Percentiles rank a stretch among this genome's conserved stretches.
phyloP scores from a whole-genome alignment of 441 rosid species.

The Euphorbia schlechtendalii region DNA sequence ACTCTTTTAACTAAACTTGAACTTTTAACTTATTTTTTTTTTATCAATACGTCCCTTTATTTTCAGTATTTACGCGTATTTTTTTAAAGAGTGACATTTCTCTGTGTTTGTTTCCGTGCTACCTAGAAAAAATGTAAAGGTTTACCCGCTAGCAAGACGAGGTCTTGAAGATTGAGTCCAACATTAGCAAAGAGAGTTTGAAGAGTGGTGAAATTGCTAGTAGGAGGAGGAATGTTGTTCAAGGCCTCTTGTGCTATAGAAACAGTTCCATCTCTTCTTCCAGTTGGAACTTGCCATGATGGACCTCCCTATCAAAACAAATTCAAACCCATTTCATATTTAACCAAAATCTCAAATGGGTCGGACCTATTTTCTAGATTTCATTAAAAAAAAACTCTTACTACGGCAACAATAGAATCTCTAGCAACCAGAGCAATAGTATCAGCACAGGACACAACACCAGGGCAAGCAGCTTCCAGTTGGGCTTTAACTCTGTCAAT shows the following conservation, averaged over 20 bases:
- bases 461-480: slow-evolving; percentile 62
- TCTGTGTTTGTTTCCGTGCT: too few species aligned
- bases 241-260: slow-evolving; percentile 46
- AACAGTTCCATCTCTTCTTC: slow-evolving; percentile 63
- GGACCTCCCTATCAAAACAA: slow-evolving; percentile 59
- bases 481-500: slow-evolving; percentile 55
- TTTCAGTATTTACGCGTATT: too few species aligned
- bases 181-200: slow-evolving; percentile 40
- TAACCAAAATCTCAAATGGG: neutral
- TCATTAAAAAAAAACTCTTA: slow-evolving; percentile 32
- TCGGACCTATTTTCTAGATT: neutral
- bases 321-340: neutral
- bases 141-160: slow-evolving; percentile 55
- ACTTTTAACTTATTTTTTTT: too few species aligned
- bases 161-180: slow-evolving; percentile 62
- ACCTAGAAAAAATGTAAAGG: too few species aligned
- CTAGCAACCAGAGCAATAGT: slow-evolving; percentile 53
- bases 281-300: slow-evolving; percentile 70
- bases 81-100: too few species aligned
- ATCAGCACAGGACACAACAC: slow-evolving; percentile 78
- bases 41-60: too few species aligned
- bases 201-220: slow-evolving; percentile 49
- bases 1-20: too few species aligned
- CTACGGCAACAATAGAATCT: slow-evolving; percentile 55
- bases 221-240: slow-evolving; percentile 49